A percentile compares a stretch with the other conserved stretches of the same genome.
Conservation (phyloP, 805 yeast genomes). For the Yamadazyma sp. region DNA sequence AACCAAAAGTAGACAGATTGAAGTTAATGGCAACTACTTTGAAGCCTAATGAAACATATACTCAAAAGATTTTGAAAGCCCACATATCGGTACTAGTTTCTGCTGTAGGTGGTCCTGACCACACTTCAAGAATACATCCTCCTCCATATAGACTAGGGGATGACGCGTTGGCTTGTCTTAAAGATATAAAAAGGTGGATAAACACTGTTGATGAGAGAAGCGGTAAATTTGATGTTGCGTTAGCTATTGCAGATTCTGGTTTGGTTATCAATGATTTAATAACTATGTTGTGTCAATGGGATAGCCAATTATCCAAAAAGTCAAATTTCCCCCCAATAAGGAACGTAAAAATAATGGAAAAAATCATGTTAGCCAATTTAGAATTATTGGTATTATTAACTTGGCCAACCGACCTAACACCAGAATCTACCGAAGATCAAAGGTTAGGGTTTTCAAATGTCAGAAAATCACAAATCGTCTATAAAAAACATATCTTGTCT, state of each 20-base stretch:
- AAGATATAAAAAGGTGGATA: constrained; percentile 87
- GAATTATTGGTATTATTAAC: constrained; percentile 82
- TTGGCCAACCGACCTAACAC: constrained; percentile 73
- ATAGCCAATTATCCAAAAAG: constrained; percentile 34
- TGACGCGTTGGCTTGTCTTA: constrained; percentile 81
- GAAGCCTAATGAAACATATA: constrained; percentile 31
- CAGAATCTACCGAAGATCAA: constrained; percentile 57
- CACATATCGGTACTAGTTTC: constrained; percentile 79
- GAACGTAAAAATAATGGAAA: constrained; percentile 41
- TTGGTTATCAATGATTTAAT: constrained; percentile 70
- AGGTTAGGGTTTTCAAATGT: constrained; percentile 55
- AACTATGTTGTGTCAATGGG: constrained; percentile 76
- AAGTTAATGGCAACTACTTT: constrained; percentile 20
- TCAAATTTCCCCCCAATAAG: constrained; percentile 12
- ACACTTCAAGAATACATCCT: constrained; percentile 42
- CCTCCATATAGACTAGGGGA: constrained; percentile 77
- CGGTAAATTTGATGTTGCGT: constrained; percentile 74
- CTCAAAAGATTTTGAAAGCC: constrained; percentile 51
- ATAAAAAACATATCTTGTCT: constrained; percentile 65
- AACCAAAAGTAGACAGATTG: constrained; percentile 18
- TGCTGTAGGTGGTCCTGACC: constrained; percentile 89
- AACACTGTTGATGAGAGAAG: constrained; percentile 74
- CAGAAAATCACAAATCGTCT: constrained; percentile 62
- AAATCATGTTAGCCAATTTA: constrained; percentile 66
- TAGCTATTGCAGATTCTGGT: constrained; percentile 80